Evolutionary conservation across 2,329 filamentous ascomycete species (phyloP), one percentile per base, ranked within the genome.

Genomic region (Mycosphaerella sp.): DNA sequence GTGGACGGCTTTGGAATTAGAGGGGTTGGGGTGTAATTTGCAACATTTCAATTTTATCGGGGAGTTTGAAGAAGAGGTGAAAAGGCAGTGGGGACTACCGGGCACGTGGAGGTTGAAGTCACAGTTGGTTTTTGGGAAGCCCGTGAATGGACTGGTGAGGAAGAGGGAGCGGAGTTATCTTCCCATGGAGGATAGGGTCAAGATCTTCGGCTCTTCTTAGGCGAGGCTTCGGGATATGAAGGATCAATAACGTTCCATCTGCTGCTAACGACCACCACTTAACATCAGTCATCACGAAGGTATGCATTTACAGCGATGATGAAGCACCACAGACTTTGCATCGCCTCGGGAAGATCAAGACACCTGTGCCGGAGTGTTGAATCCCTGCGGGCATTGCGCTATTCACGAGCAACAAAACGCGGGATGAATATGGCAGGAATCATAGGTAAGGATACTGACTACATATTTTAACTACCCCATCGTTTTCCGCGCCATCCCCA

Each of bases 101-200:
- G 66, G 72, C 21, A 78, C 79, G 62, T 95, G 89, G 89, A 81
- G 81, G 67, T 79, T 95, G 60, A 81, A 84, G 66, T 84, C 86
- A 23, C 88, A 95, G 78, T 76, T 95, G 61, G 89, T 95, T 64
- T 92, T 95, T 71, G 69, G 70, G 1, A 62, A 61, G 51, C 61
- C 64, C 3, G 56, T 54, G 2, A 61, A 60, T 17, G 58, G 56
- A 1, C 42, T 64, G 6, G 59, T 56, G 17, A 49, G 59, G 31
- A 60, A 59, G 9, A 58, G 60, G 17, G 59, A 63, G 51, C 67
- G 68, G 59, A 61, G 62, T 3, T 68, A 65, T 58, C 61, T 57
- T 31, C 59, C 60, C n/a, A 46, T 69, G 45, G 64, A 69, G 45
- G 55, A 63, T 32, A 61, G 64, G 23, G 48, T 70, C 40, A 64